These are phyloP conservation scores for Lizonia empirigonia DNA, from an alignment of 2,329 filamentous ascomycete genomes.

Conservation along the genomic window DNA sequence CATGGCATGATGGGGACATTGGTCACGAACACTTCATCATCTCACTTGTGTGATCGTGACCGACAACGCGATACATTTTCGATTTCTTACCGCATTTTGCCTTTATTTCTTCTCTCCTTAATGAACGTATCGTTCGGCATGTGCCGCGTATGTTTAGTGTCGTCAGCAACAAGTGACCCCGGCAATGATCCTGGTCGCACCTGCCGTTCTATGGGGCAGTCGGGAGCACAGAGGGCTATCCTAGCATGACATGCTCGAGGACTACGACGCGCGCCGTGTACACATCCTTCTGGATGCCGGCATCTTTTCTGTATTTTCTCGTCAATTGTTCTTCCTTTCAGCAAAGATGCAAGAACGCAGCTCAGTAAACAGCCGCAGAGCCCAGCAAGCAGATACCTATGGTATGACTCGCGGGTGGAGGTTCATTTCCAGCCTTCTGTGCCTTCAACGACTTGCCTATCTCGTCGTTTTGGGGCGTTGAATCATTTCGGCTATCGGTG, in stretches of 20 bases:
- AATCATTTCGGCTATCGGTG: neutral
- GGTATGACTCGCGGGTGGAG: constrained; percentile 15
- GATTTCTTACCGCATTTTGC: neutral
- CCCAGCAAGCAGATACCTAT: too few species aligned
- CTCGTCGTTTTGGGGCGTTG: neutral
- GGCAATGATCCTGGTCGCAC: neutral
- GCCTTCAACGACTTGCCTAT: constrained; percentile 27
- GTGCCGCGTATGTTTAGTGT: neutral
- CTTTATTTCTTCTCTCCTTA: neutral
- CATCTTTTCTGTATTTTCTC: neutral
- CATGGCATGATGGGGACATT: constrained; percentile 36
- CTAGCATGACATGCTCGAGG: neutral
- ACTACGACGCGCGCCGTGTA: neutral
- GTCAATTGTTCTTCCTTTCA: neutral
- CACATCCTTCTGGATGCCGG: neutral
- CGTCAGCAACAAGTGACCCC: neutral
- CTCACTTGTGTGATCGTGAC: neutral
- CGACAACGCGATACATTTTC: neutral
- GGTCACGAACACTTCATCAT: neutral
- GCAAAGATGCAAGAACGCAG: too few species aligned
- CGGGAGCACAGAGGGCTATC: neutral
- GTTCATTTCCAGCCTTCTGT: constrained; percentile 18
- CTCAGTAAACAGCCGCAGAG: too few species aligned
- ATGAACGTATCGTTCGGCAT: neutral
- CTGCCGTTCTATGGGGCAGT: neutral